These are phyloP conservation scores for Discostella stelligeroides DNA, from an alignment of 108 stramenopile species.

Conservation along the genomic window DNA sequence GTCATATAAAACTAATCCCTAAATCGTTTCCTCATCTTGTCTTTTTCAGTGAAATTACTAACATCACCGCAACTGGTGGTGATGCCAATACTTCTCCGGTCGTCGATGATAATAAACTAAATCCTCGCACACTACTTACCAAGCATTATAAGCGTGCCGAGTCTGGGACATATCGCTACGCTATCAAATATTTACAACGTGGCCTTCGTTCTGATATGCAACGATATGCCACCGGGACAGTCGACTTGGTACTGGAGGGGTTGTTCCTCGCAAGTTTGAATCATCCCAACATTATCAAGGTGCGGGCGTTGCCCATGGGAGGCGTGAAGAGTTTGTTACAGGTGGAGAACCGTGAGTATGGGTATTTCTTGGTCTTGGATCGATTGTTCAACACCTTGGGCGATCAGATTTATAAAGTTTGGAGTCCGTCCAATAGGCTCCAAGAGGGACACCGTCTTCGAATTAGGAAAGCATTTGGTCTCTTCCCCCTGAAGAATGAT, in stretches of 20 bases:
- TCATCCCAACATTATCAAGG: conserved; percentile 77
- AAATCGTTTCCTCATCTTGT: too few relatives aligned
- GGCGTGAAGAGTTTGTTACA: conserved; percentile 51
- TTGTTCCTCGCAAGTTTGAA: conserved; percentile 64
- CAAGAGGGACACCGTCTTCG: conserved; percentile 4
- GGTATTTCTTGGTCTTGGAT: conserved; percentile 80
- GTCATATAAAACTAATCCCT: too few relatives aligned
- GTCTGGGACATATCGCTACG: conserved; percentile 35
- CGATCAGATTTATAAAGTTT: conserved; percentile 47
- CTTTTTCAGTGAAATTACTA: conserved; percentile 29
- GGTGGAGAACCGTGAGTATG: conserved; percentile 22
- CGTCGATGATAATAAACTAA: neutral
- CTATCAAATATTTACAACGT: conserved; percentile 67
- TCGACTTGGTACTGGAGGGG: conserved; percentile 78
- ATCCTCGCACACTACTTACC: conserved; percentile 11
- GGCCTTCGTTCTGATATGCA: conserved; percentile 52
- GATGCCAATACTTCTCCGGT: neutral
- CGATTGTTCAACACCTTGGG: conserved; percentile 74
- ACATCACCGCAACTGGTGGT: conserved; percentile 5
- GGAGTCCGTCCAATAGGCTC: conserved; percentile 10
- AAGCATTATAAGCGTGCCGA: neutral
- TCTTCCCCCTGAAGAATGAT: neutral
- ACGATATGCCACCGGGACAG: conserved; percentile 63
- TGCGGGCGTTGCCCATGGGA: conserved; percentile 65
- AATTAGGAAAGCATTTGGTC: conserved; percentile 16